phyloP scores from a whole-genome alignment of 1,284 basidiomycete genomes.

The Fomitopsis pinicola region DNA sequence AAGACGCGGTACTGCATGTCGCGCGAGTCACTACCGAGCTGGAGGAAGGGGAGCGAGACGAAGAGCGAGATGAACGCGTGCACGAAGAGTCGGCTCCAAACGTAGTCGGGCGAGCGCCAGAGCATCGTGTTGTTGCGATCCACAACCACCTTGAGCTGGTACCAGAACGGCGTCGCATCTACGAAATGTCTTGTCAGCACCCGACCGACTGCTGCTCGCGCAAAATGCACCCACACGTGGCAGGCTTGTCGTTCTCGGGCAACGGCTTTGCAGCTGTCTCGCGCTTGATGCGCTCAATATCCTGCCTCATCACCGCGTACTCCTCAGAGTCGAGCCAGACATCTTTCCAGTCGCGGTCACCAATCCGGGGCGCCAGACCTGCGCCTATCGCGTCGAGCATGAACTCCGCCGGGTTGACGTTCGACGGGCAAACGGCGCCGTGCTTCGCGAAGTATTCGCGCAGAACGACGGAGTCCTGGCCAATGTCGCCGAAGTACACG shows the following conservation, averaged over 20 bases:
- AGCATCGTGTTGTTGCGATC: constrained; percentile 72
- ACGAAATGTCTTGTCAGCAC: background rate
- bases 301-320: constrained; percentile 25
- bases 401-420: constrained; percentile 39
- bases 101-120: constrained; percentile 83
- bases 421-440: constrained; percentile 59
- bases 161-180: constrained; percentile 77
- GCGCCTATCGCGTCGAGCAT: constrained; percentile 38
- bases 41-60: constrained; percentile 82
- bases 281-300: constrained; percentile 33
- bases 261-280: constrained; percentile 21
- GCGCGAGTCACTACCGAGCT: constrained; percentile 61
- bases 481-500: constrained; percentile 80
- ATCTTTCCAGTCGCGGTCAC: constrained; percentile 59
- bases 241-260: constrained; percentile 15
- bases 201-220: background rate
- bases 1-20: constrained; percentile 87
- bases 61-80: constrained; percentile 76
- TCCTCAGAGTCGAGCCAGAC: constrained; percentile 55
- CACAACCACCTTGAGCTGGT: constrained; percentile 77
- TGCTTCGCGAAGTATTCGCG: constrained; percentile 67
- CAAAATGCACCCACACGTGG: constrained; percentile 24
- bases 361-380: constrained; percentile 42
- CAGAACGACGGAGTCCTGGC: constrained; percentile 56
- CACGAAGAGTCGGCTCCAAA: constrained; percentile 80